These are phyloP conservation scores for Podosphaera xanthii DNA, from an alignment of 2,329 filamentous ascomycete species.

Conservation along the genomic window DNA sequence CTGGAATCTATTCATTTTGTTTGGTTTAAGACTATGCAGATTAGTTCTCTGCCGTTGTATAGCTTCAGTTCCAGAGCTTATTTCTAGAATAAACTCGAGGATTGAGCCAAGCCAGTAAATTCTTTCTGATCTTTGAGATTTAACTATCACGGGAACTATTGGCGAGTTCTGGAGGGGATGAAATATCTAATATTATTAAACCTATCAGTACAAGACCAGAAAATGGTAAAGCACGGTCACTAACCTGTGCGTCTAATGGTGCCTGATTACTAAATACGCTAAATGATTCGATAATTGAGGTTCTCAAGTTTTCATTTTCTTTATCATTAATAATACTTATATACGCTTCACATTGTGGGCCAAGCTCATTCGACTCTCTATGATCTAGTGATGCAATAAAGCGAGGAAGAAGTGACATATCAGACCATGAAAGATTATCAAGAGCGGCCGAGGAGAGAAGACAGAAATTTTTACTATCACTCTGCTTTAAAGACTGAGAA, in stretches of 20 bases:
- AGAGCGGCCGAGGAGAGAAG: constrained; percentile 10
- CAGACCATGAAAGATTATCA: constrained; percentile 15
- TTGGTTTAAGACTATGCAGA: constrained; percentile 24
- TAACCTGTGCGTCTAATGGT: constrained; percentile 21
- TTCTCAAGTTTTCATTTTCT: constrained; percentile 9
- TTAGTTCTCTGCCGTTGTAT: constrained; percentile 22
- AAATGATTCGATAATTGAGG: constrained; percentile 9
- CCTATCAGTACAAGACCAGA: constrained; percentile 16
- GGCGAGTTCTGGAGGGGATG: constrained; percentile 36
- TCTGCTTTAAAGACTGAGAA: neutral
- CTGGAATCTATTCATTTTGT: constrained; percentile 33
- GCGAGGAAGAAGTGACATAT: constrained; percentile 12
- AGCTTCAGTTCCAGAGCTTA: constrained; percentile 21
- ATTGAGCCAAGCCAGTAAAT: constrained; percentile 27
- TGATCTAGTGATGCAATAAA: constrained; percentile 7
- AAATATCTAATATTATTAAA: constrained; percentile 23
- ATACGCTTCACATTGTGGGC: constrained; percentile 6
- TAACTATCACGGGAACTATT: constrained; percentile 24
- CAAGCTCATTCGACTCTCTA: neutral
- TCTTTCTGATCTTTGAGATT: constrained; percentile 15
- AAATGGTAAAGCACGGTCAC: constrained; percentile 15
- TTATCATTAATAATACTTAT: constrained; percentile 9
- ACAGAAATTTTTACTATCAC: constrained; percentile 1
- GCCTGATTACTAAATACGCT: constrained; percentile 9
- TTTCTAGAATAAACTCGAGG: constrained; percentile 26